phyloP scores from a whole-genome alignment of 2,329 filamentous ascomycete species.

The Gremmenia infestans region DNA sequence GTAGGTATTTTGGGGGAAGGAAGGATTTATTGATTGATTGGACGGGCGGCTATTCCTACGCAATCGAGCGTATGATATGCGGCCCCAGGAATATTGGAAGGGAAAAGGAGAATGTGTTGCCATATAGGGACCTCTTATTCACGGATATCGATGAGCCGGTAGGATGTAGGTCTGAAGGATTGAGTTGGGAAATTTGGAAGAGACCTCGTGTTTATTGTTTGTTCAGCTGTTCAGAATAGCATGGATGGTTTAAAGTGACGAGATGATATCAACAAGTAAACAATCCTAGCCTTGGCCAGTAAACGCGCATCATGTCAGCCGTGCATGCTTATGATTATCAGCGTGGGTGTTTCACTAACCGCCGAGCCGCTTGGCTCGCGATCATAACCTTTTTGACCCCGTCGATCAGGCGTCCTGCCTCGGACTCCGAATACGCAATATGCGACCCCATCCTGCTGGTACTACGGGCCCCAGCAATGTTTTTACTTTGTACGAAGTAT shows the following conservation, averaged over 20 bases:
- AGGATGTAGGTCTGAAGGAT: background rate
- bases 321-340: slow-evolving; percentile 9
- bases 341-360: slow-evolving; percentile 16
- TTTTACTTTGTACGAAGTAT: background rate
- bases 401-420: background rate
- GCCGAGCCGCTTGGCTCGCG: slow-evolving; percentile 3
- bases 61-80: background rate
- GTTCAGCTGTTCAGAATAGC: background rate
- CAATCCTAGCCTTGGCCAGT: background rate
- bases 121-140: background rate
- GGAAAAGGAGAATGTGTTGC: background rate
- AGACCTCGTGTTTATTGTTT: too few species aligned
- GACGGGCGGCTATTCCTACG: background rate
- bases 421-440: too few species aligned
- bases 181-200: background rate
- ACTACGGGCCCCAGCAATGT: background rate
- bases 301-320: background rate
- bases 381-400: background rate
- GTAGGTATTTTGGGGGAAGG: too few species aligned
- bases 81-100: background rate
- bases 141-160: background rate
- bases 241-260: background rate
- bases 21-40: background rate
- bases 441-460: too few species aligned
- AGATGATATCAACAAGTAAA: background rate